Evolutionary conservation across 768 basidiomycete species (phyloP).

Genomic region (Clavaria fumosa): DNA sequence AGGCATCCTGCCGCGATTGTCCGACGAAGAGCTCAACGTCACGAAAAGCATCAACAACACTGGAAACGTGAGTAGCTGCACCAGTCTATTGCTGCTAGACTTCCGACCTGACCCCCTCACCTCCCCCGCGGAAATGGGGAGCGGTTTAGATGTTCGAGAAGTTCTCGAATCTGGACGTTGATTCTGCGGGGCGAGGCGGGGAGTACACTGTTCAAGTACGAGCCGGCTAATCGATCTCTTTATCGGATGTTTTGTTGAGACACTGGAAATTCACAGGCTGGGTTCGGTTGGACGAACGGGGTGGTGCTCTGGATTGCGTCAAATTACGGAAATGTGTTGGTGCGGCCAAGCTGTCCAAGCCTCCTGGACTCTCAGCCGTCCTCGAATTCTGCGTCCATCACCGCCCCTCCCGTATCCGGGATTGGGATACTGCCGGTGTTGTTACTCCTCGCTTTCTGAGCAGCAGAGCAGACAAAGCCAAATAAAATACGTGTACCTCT

Average conservation of each 20-base stretch:
- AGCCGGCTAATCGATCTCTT: conserved; percentile 9
- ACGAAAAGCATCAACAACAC: conserved; percentile 51
- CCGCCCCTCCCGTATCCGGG: no score
- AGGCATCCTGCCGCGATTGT: conserved; percentile 49
- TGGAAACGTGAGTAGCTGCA: conserved; percentile 63
- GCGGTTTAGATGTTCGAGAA: conserved; percentile 69
- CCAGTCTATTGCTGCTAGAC: no score
- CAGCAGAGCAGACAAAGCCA: no score
- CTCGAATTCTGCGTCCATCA: no score
- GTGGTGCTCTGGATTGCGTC: conserved; percentile 62
- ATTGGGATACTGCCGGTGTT: no score
- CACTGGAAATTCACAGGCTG: conserved; percentile 26
- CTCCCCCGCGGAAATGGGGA: conserved; percentile 3
- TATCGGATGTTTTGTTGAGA: neutral
- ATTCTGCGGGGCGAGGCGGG: conserved; percentile 66
- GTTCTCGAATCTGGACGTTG: conserved; percentile 65
- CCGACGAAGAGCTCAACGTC: conserved; percentile 53
- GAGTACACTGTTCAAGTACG: conserved; percentile 82
- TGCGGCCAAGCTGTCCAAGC: conserved; percentile 47
- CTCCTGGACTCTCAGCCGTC: no score
- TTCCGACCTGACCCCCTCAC: neutral
- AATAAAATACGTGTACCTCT: no score
- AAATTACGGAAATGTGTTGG: conserved; percentile 45
- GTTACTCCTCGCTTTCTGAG: no score
- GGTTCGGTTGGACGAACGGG: conserved; percentile 86